Evolutionary conservation across 352 stramenopile species (phyloP), one percentile per base, ranked within the genome.

Genomic region (Phytopythium cucurbitacearum): DNA sequence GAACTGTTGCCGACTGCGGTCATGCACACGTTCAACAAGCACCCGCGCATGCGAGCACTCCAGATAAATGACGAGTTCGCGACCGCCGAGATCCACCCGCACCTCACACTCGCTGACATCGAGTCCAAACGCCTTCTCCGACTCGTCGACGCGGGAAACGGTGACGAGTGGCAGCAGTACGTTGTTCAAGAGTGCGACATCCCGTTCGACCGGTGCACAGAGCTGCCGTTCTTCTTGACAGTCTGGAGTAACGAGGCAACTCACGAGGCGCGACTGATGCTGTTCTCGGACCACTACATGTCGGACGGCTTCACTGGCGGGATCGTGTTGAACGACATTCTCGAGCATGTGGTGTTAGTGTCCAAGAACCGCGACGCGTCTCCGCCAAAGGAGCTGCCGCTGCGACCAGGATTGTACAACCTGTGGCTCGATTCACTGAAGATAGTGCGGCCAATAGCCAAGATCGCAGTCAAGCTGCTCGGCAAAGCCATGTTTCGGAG

Each of bases 241-340:
- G 53, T 70, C 7, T 78, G 64, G 69, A 32, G 65, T 0, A 51
- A 78, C 36, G 41, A 49, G 4, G 16, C 48, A 4, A 11, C 43
- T 1, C 40, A 60, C 5, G 21, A 42, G 5, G 60, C 57, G 2
- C 62, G 70, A 0, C 35, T 84, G 10, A 59, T 79, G 43, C 56
- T 84, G 32, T 73, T 79, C 59, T 71, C 65, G 28, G 73, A 84
- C 41, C 67, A 84, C 47, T 77, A 67, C 51, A 63, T 70, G 49
- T 70, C 64, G 3, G 73, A 84, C 44, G 70, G 65, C 13, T 66
- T 47, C 33, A 79, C 73, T 2, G 68, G 70, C 4, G 67, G 59
- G 39, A 53, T 58, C 2, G 42, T 76, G 4, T 43, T 84, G 10
- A 62, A 84, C 59, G 57, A 69, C 50, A 46, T 80, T 12, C 28